These are phyloP conservation scores for Tetrapisispora taiwanensis DNA, from an alignment of 805 yeast genomes.

Conservation along the genomic window DNA sequence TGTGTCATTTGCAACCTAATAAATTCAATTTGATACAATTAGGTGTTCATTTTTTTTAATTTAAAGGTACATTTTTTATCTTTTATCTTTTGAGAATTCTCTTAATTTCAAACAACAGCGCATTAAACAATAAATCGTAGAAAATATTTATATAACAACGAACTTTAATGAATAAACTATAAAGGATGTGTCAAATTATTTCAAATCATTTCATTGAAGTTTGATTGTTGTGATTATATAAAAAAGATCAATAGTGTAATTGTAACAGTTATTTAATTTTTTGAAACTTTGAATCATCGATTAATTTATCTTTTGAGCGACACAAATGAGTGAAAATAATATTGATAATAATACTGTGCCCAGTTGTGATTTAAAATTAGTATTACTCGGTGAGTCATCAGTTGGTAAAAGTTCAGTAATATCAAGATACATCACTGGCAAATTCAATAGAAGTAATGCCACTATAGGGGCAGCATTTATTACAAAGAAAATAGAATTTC, in stretches of 20 bases:
- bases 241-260: no score
- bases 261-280: no score
- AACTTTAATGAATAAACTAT: no score
- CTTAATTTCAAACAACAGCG: neutral
- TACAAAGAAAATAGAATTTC: conserved; percentile 55
- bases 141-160: no score
- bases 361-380: conserved; percentile 34
- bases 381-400: conserved; percentile 55
- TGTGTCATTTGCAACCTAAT: no score
- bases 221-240: no score
- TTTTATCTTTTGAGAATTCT: no score
- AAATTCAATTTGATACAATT: no score
- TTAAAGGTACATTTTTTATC: neutral
- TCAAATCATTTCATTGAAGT: no score
- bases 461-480: conserved; percentile 81
- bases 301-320: no score
- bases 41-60: neutral
- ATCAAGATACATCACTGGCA: conserved; percentile 60
- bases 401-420: conserved; percentile 62
- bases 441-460: conserved; percentile 67
- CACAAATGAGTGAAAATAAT: neutral
- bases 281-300: no score
- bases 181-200: no score
- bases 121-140: neutral
- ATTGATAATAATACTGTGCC: neutral